Base-by-base conservation (phyloP, 768 basidiomycete species). In the Termitomyces sp. region DNA sequence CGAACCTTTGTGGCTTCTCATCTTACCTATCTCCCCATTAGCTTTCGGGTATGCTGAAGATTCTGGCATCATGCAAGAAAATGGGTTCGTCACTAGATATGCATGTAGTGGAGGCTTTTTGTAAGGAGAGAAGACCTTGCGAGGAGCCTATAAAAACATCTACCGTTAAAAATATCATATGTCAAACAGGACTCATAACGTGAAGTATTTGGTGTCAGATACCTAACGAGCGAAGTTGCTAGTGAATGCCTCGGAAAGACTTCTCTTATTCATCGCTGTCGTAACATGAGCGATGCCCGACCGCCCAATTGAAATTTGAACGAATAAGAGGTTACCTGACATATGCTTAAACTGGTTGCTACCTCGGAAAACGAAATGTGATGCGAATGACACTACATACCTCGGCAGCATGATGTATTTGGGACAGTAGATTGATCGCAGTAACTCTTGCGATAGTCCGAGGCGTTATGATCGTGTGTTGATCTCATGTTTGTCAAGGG, bases 1-100 rank as follows among this genome's bases (percentile, higher is more conserved):
- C 14, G 8, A 47, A 74, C 75, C 75, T 70, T 70, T 76, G 60
- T 76, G 75, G 57, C 67, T 75, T 51, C 75, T 69, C 73, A 76
- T 75, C 57, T 73, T 67, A 57, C 73, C 74, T 48, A 73, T 69
- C 67, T 75, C 72, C 52, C 73, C 75, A 62, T 75, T 76, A 38
- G 73, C 72, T 59, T 75, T 76, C 58, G 73, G 58, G 61, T 76
- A 72, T 52, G 74, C 64, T 9, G 68, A 59, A 59, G 66, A 64
- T 48, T 67, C 66, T 45, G 66, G 55, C 38, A 69, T 41, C 51
- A 68, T 54, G 64, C 67, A 62, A 48, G 68, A 59, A 55, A 64
- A 55, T 31, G 65, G 64, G 69, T 23, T 23, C 23, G 23, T 68
- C 31, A 60, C 51, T 46, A 15, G 17, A 9, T 21, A 28, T 11